Percentiles rank a stretch among this genome's conserved stretches.
Conservation (phyloP, 768 basidiomycete genomes). For the Leccinum ochraceum region DNA sequence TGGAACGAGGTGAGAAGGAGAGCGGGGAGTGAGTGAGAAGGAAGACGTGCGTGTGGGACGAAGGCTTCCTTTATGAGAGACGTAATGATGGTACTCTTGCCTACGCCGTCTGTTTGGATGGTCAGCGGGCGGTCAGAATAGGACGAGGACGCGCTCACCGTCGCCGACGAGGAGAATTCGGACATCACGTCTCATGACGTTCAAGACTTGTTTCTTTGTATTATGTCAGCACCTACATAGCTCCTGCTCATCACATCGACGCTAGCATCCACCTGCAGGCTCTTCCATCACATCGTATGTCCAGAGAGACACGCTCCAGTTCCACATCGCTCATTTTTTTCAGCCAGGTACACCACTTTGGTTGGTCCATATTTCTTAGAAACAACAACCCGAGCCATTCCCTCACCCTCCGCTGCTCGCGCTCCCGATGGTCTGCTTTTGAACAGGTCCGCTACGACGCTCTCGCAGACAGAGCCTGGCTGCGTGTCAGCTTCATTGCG, state of each 20-base stretch:
- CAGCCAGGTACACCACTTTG: slow-evolving; percentile 51
- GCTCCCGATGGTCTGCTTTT: slow-evolving; percentile 45
- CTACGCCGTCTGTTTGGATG: slow-evolving; percentile 79
- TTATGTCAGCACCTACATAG: slow-evolving; percentile 34
- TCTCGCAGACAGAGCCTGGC: slow-evolving; percentile 58
- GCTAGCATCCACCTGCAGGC: slow-evolving; percentile 38
- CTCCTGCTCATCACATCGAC: slow-evolving; percentile 51
- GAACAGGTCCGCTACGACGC: slow-evolving; percentile 50
- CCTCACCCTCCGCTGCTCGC: slow-evolving; percentile 46
- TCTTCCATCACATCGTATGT: slow-evolving; percentile 42
- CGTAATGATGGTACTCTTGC: slow-evolving; percentile 97
- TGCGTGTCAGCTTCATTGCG: slow-evolving; percentile 51
- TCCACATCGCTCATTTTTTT: background rate
- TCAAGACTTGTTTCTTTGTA: slow-evolving; percentile 3
- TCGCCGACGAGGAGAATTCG: slow-evolving; percentile 93
- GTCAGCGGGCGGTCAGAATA: background rate
- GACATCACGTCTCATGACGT: slow-evolving; percentile 84
- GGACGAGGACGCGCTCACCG: slow-evolving; percentile 50
- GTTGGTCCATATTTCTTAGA: slow-evolving; percentile 57
- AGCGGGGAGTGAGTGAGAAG: background rate
- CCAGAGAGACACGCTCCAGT: rapidly evolving
- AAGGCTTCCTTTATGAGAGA: slow-evolving; percentile 96
- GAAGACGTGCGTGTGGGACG: slow-evolving; percentile 72
- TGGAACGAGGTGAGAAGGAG: slow-evolving; percentile 32
- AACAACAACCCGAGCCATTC: slow-evolving; percentile 50